Percentiles rank a stretch among this genome's conserved stretches.
Evolutionary conservation across 805 yeast genomes (phyloP).

Genomic region (Clavispora asparagi): DNA sequence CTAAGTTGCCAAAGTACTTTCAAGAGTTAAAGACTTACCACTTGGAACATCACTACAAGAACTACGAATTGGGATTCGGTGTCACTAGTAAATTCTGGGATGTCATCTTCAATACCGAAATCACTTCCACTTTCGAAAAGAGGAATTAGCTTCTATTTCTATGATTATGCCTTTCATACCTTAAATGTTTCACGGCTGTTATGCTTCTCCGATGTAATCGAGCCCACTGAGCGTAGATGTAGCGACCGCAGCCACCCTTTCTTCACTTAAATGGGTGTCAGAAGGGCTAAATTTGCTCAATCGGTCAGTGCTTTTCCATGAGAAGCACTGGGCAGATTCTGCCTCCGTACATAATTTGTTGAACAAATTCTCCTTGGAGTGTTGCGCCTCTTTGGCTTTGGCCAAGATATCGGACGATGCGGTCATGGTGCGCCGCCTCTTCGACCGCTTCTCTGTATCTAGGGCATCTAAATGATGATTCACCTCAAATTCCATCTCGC

Average conservation of each 20-base stretch:
- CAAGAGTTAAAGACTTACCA: conserved; percentile 84
- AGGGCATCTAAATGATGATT: conserved; percentile 9
- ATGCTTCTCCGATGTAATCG: neutral
- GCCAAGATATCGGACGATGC: neutral
- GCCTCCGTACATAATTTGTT: conserved; percentile 6
- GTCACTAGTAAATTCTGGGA: conserved; percentile 96
- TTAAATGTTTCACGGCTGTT: neutral
- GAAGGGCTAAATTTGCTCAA: neutral
- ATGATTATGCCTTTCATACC: neutral
- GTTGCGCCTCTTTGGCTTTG: neutral
- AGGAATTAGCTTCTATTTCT: conserved; percentile 15
- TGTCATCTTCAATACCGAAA: conserved; percentile 76
- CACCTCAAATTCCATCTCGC: conserved; percentile 8
- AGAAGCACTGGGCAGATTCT: conserved; percentile 3
- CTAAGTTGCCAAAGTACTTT: conserved; percentile 68
- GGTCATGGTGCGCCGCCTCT: neutral
- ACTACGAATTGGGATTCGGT: conserved; percentile 95
- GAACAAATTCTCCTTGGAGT: conserved; percentile 7
- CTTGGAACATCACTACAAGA: conserved; percentile 96
- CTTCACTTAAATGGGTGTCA: neutral
- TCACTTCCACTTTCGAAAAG: conserved; percentile 48
- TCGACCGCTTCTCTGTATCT: neutral
- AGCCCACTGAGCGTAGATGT: neutral
- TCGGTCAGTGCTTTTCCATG: conserved; percentile 3
- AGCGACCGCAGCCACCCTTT: neutral